Conservation (phyloP, 345 rosid genomes). For the Camelina hispida region DNA sequence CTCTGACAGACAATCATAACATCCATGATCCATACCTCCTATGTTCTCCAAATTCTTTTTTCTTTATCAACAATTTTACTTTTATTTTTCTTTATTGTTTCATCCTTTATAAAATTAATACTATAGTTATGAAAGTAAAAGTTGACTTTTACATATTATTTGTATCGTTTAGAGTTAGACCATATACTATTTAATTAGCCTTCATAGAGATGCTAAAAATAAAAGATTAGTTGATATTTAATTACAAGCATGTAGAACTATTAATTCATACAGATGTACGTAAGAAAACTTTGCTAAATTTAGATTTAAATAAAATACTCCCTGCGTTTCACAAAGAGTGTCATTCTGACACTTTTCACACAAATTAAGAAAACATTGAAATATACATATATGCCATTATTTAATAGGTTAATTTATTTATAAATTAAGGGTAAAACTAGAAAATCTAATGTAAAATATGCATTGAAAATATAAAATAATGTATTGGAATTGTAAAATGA, state of each 20-base stretch:
- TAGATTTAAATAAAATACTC: too few species aligned
- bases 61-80: background rate
- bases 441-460: too few species aligned
- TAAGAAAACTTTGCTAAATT: background rate
- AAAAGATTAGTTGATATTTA: slow-evolving; percentile 26
- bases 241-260: slow-evolving; percentile 5
- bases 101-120: background rate
- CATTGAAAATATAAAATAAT: too few species aligned
- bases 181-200: slow-evolving; percentile 8
- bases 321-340: too few species aligned
- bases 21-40: slow-evolving; percentile 34
- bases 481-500: too few species aligned
- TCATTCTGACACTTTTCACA: too few species aligned
- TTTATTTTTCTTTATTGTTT: slow-evolving; percentile 8
- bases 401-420: too few species aligned
- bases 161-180: slow-evolving; percentile 15
- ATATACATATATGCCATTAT: too few species aligned
- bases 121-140: background rate
- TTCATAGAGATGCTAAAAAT: slow-evolving; percentile 27
- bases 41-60: slow-evolving; percentile 33
- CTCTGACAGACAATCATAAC: slow-evolving; percentile 48
- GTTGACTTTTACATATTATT: slow-evolving; percentile 29
- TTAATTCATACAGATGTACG: background rate
- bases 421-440: too few species aligned
- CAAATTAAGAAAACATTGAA: too few species aligned